Base-by-base conservation (phyloP, 2,329 filamentous ascomycete species). In the Penicillium psychrosexuale region DNA sequence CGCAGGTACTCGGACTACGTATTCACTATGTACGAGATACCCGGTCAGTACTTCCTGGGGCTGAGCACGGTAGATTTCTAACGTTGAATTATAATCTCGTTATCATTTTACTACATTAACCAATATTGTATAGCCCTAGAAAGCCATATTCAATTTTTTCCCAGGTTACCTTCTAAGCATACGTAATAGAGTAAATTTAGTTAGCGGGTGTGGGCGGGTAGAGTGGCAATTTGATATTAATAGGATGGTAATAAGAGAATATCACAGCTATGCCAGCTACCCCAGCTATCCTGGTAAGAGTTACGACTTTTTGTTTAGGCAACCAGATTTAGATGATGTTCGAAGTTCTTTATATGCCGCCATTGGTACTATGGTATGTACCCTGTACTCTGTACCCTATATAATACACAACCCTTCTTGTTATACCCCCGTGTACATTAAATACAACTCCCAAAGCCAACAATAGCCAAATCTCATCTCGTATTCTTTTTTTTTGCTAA, bases 1-100 rank as follows among this genome's bases (percentile, higher is more conserved):
- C 42, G 52, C 50, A 60, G 51, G 61, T 63, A 63, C 61, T 60
- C 51, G 38, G 36, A 52, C 59, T 55, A 51, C 46, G 59, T 55
- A 58, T 60, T 56, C 17, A 56, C 49, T 56, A 57, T 56, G 58
- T 39, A 49, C 40, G 38, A 34, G 57, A 48, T 62, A 62, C 59
- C 34, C 57, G 38, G 19, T 30, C 30, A 47, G 40, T 59, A 61
- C 55, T 50, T 60, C 39, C 24, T 47, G 49, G 61, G 61, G 61
- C 61, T 64, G 61, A 63, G 61, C 59, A 63, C 38, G 43, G 50
- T 33, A 47, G 42, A 52, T 51, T 60, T 27, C 19, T 47, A n/a
- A 30, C 24, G 36, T 27, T 13, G 33, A 33, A 17, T 38, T 34
- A 27, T 43, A 7, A 44, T 27, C 37, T 42, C 24, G 19, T 24